Percentiles rank a stretch among this genome's conserved stretches.
phyloP scores from a whole-genome alignment of 345 rosid genomes.

The Sisymbrium altissimum region DNA sequence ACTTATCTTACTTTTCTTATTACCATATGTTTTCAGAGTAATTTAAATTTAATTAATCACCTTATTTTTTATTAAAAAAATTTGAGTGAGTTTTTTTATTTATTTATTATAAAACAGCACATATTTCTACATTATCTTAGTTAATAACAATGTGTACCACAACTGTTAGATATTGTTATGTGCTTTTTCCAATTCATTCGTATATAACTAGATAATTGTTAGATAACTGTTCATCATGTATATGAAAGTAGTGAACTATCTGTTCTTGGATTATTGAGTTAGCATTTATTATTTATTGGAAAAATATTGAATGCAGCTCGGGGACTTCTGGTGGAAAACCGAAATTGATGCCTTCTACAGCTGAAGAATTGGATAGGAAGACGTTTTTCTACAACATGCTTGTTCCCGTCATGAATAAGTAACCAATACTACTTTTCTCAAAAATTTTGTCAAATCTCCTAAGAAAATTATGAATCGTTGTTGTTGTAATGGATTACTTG shows the following conservation, averaged over 20 bases:
- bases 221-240: not conserved
- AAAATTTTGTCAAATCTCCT: not conserved
- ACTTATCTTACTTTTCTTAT: not conserved
- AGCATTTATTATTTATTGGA: not conserved
- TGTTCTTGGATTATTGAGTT: not conserved
- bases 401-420: conserved; percentile 89
- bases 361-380: conserved; percentile 78
- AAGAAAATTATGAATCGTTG: not conserved
- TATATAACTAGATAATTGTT: not conserved
- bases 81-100: not conserved
- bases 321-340: conserved; percentile 95
- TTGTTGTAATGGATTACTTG: not conserved
- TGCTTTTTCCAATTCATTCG: not conserved
- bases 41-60: not conserved
- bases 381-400: conserved; percentile 87
- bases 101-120: not conserved
- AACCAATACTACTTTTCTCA: not conserved
- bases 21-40: not conserved
- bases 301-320: conserved; percentile 50
- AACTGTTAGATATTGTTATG: not conserved
- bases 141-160: not conserved
- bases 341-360: conserved; percentile 92
- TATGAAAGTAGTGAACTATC: not conserved
- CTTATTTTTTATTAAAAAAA: too few species aligned
- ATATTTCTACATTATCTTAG: not conserved